A percentile compares a stretch with the other conserved stretches of the same genome.
These are phyloP conservation scores for Phaeolepiota aurea DNA, from an alignment of 768 basidiomycete genomes.

Conservation along the genomic window DNA sequence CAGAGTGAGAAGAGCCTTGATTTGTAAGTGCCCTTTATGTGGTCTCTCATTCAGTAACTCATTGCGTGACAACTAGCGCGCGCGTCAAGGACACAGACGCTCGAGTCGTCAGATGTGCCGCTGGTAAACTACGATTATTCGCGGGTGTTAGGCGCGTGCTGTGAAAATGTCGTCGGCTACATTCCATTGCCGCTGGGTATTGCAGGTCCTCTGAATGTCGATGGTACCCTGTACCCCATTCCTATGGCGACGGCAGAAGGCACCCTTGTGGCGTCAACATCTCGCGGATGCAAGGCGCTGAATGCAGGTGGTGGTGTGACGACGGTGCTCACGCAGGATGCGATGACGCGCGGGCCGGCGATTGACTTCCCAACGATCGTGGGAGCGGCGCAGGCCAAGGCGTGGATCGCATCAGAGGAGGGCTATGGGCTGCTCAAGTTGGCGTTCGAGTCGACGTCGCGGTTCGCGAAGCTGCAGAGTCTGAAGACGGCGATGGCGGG, in stretches of 20 bases:
- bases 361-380: conserved; percentile 85
- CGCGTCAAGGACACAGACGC: conserved; percentile 71
- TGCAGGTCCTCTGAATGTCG: conserved; percentile 90
- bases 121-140: conserved; percentile 87
- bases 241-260: conserved; percentile 99
- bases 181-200: conserved; percentile 95
- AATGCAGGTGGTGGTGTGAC: conserved; percentile 94
- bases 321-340: conserved; percentile 87
- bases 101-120: conserved; percentile 81
- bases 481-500: conserved; percentile 91
- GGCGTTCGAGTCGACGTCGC: conserved; percentile 90
- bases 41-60: conserved; percentile 1
- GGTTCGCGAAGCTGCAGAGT: conserved; percentile 81
- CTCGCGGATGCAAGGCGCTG: conserved; percentile 95
- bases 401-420: conserved; percentile 78
- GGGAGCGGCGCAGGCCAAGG: conserved; percentile 75
- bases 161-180: conserved; percentile 97
- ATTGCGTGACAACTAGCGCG: conserved; percentile 48
- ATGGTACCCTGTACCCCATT: conserved; percentile 77
- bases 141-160: conserved; percentile 91
- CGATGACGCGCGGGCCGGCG: conserved; percentile 98
- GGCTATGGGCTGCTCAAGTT: conserved; percentile 70
- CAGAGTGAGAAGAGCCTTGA: conserved; percentile 73
- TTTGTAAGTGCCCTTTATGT: conserved; percentile 55
- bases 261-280: conserved; percentile 94